These are phyloP conservation scores for Patellifolia procumbens DNA, from an alignment of 179 eudicot genomes.

Conservation along the genomic window DNA sequence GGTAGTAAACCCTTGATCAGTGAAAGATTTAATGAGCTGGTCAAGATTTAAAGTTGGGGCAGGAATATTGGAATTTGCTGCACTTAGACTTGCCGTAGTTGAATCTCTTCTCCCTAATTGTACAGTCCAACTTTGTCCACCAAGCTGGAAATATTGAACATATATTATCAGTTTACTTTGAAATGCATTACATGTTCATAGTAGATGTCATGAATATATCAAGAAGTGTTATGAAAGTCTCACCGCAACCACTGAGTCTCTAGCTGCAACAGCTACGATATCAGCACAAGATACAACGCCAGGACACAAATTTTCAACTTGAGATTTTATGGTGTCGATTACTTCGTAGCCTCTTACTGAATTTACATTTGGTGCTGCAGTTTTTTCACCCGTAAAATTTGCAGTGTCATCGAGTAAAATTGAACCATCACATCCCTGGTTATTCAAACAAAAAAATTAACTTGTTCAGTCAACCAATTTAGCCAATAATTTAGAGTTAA, in stretches of 20 bases:
- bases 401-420: slow-evolving; percentile 47
- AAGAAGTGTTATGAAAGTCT: slow-evolving; percentile 3
- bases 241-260: slow-evolving; percentile 52
- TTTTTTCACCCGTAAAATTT: slow-evolving; percentile 46
- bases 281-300: slow-evolving; percentile 54
- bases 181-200: no score
- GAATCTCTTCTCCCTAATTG: slow-evolving; percentile 56
- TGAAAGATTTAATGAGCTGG: slow-evolving; percentile 31
- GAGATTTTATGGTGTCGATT: slow-evolving; percentile 46
- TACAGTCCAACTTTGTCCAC: slow-evolving; percentile 59
- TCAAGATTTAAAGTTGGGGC: slow-evolving; percentile 13
- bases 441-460: not conserved
- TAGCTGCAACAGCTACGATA: slow-evolving; percentile 45
- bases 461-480: not conserved
- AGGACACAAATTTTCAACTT: slow-evolving; percentile 39
- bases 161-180: no score
- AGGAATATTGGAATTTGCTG: slow-evolving; percentile 36
- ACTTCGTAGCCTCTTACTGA: slow-evolving; percentile 51
- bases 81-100: slow-evolving; percentile 26
- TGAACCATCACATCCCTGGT: slow-evolving; percentile 77
- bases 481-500: not conserved
- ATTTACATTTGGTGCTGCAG: slow-evolving; percentile 37
- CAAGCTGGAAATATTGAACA: slow-evolving; percentile 50
- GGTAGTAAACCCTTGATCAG: slow-evolving; percentile 30
- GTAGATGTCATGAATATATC: no score